These are phyloP conservation scores for Naumovozyma baii DNA, from an alignment of 805 yeast species.

Conservation along the genomic window DNA sequence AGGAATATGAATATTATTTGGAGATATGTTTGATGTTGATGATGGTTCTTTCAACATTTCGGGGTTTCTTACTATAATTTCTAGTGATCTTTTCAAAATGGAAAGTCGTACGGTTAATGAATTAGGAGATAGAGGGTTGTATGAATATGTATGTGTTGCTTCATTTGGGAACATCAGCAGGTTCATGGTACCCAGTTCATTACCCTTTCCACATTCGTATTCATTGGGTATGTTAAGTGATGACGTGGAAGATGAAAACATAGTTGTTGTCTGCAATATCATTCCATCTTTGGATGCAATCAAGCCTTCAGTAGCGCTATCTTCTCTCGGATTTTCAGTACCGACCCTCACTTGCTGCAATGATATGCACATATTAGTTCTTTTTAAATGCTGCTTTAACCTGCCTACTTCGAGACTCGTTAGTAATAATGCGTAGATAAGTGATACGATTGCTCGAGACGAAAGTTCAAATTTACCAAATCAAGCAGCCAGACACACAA, in stretches of 20 bases:
- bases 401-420: no score
- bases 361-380: no score
- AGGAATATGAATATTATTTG: background rate
- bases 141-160: conserved; percentile 74
- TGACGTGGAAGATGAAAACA: background rate
- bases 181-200: conserved; percentile 28
- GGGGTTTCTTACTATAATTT: conserved; percentile 58
- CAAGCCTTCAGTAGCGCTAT: background rate
- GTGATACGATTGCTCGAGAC: no score
- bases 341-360: no score
- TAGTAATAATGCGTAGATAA: no score
- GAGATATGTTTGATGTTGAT: background rate
- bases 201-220: background rate
- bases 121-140: conserved; percentile 70
- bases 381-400: no score
- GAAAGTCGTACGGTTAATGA: conserved; percentile 64
- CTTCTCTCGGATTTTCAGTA: no score
- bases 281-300: background rate
- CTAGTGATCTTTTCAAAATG: conserved; percentile 63
- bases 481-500: no score
- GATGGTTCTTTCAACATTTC: conserved; percentile 15
- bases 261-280: background rate
- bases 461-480: no score
- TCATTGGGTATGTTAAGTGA: background rate
- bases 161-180: conserved; percentile 59